Evolutionary conservation across 495 filamentous ascomycete species (phyloP), one percentile per base, ranked within the genome.

Genomic region (Penicillium simplicissimum): DNA sequence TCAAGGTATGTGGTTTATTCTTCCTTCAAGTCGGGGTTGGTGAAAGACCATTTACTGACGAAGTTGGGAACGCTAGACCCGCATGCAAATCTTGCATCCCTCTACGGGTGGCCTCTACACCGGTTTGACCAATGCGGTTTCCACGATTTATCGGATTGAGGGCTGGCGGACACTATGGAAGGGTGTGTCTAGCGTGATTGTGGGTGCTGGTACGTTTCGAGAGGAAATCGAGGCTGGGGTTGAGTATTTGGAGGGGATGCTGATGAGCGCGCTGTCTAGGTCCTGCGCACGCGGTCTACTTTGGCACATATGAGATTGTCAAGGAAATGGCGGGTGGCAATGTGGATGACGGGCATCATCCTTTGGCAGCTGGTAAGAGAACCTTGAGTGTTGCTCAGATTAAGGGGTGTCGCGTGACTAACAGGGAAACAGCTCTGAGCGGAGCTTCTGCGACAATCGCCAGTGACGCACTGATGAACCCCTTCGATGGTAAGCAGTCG

Each of bases 391-490:
- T 36, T n/a, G 2, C 13, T 35, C 33, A 1, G 43, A n/a, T 13
- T 1, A 25, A 1, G 23, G 23, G 43, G 52, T 53, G 48, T 25
- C 13, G 17, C 38, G 35, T 43, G 35, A 52, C 64, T 65, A 47
- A 66, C 53, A 11, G 19, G 51, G 49, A 63, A 42, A 62, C 68
- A 96, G 94, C 93, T 38, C 84, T 90, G 54, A 96, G 92, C 71
- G 95, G 95, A 71, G 94, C 94, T 58, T 89, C 90, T 65, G 95
- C 95, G 54, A 98, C 95, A 0, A 97, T 97, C 69, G 91, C 92
- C 36, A 96, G 92, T 70, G 95, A 99, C 80, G 96, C 95, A 38
- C 81, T 99, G 52, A 99, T 99, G 95, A 99, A 98, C 74, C 95
- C 95, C 33, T 99, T 99, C 74, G 95, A 99, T 80, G 93, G 93